Percentiles rank a stretch among this genome's conserved stretches.
These are phyloP conservation scores for Cystobasidium pallidum DNA, from an alignment of 1,284 basidiomycete genomes.

Conservation along the genomic window DNA sequence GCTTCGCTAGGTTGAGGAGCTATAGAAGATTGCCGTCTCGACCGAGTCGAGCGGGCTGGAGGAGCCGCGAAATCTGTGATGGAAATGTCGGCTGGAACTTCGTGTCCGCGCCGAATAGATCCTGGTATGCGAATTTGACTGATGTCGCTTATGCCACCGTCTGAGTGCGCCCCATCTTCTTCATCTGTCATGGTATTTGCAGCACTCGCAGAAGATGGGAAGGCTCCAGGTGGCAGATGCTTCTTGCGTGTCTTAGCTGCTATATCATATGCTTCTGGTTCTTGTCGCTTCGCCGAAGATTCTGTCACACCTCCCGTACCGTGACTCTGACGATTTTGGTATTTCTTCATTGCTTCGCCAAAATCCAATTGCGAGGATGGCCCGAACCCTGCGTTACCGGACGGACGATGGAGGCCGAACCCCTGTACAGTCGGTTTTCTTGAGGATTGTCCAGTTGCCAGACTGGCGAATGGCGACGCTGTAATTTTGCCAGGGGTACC, in stretches of 20 bases:
- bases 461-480: slow-evolving; percentile 18
- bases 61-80: slow-evolving; percentile 31
- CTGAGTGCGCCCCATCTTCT: slow-evolving; percentile 9
- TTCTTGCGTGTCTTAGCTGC: slow-evolving; percentile 5
- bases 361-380: slow-evolving; percentile 14
- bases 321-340: not conserved
- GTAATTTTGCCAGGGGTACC: slow-evolving; percentile 11
- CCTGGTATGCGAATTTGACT: slow-evolving; percentile 14
- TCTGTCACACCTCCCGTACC: not conserved
- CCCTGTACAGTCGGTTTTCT: slow-evolving; percentile 23
- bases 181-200: slow-evolving; percentile 19
- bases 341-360: slow-evolving; percentile 23
- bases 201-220: slow-evolving; percentile 27
- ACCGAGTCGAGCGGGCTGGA: slow-evolving; percentile 21
- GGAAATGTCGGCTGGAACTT: slow-evolving; percentile 1
- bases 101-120: not conserved
- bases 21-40: slow-evolving; percentile 19
- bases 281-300: not conserved
- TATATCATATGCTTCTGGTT: slow-evolving; percentile 15
- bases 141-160: slow-evolving; percentile 18
- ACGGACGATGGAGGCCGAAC: slow-evolving; percentile 10
- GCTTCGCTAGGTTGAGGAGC: not conserved
- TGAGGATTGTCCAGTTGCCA: not conserved
- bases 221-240: slow-evolving; percentile 39
- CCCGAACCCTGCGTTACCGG: not conserved